Percentiles rank a stretch among this genome's conserved stretches.
These are phyloP conservation scores for Seminavis robusta DNA, from an alignment of 108 stramenopile genomes.

Conservation along the genomic window DNA sequence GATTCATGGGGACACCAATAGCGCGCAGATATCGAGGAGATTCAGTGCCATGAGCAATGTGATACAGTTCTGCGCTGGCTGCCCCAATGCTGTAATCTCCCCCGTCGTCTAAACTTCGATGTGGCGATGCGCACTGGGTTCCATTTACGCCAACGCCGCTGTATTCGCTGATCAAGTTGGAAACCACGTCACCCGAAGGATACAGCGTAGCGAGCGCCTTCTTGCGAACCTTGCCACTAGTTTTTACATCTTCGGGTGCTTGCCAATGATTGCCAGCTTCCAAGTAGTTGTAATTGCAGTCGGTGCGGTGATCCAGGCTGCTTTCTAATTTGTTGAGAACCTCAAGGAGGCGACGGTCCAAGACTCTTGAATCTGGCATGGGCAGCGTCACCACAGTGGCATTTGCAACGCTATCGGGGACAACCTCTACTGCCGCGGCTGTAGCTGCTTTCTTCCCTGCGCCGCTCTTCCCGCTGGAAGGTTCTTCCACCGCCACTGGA, in stretches of 20 bases:
- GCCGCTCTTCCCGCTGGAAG: conserved; percentile 17
- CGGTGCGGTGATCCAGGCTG: neutral
- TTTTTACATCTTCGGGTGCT: conserved; percentile 12
- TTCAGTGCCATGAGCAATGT: conserved; percentile 70
- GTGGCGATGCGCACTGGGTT: conserved; percentile 51
- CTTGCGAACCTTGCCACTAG: conserved; percentile 10
- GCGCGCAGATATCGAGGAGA: conserved; percentile 74
- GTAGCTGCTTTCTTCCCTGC: too few species aligned
- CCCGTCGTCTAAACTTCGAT: conserved; percentile 62
- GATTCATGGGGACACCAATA: conserved; percentile 70
- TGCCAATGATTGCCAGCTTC: conserved; percentile 15
- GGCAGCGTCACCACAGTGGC: too few species aligned
- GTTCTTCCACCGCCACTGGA: neutral
- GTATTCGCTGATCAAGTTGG: conserved; percentile 13
- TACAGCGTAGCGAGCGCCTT: conserved; percentile 1
- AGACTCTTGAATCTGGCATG: conserved; percentile 66
- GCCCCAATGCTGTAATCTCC: conserved; percentile 70
- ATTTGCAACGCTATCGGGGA: too few species aligned
- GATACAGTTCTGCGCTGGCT: conserved; percentile 55
- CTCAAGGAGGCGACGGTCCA: conserved; percentile 53
- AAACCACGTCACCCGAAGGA: neutral
- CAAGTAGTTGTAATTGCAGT: neutral
- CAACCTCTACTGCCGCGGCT: too few species aligned
- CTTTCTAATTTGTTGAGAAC: conserved; percentile 46
- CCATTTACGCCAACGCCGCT: conserved; percentile 37